These are phyloP conservation scores for Hyaloscypha bicolor DNA, from an alignment of 495 filamentous ascomycete species.

Conservation along the genomic window DNA sequence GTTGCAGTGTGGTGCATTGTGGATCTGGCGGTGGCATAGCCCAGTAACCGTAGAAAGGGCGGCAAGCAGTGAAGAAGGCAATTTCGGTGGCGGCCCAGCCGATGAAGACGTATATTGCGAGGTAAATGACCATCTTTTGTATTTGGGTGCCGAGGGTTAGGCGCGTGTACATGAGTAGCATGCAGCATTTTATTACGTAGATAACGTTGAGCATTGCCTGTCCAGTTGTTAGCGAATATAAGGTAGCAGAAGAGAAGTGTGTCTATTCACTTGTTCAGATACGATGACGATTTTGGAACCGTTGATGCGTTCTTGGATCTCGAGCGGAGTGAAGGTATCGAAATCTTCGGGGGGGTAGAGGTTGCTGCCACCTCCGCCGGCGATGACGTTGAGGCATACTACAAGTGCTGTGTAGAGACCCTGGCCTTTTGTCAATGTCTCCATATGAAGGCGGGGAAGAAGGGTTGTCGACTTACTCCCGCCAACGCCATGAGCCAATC, in stretches of 20 bases:
- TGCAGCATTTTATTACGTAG: constrained; percentile 52
- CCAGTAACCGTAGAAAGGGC: constrained; percentile 45
- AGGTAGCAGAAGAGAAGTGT: not conserved
- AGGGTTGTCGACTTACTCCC: constrained; percentile 26
- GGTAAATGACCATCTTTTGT: constrained; percentile 37
- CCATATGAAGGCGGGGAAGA: not conserved
- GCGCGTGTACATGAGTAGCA: constrained; percentile 53
- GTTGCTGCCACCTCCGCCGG: constrained; percentile 48
- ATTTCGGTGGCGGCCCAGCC: constrained; percentile 42
- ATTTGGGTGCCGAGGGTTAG: constrained; percentile 41
- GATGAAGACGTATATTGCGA: constrained; percentile 36
- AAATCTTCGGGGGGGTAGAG: constrained; percentile 42
- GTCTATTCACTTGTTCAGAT: constrained; percentile 40
- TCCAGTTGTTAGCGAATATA: not conserved
- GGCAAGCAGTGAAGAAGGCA: constrained; percentile 43
- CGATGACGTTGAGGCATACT: constrained; percentile 46
- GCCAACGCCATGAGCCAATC: constrained; percentile 41
- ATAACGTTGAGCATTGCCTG: constrained; percentile 51
- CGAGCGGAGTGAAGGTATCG: constrained; percentile 38
- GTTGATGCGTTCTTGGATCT: constrained; percentile 45
- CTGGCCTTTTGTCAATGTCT: constrained; percentile 6
- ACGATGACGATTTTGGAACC: constrained; percentile 49
- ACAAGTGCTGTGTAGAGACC: constrained; percentile 42
- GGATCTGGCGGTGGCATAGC: constrained; percentile 42
- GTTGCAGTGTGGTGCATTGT: constrained; percentile 51